Evolutionary conservation across 768 basidiomycete genomes (phyloP).

Genomic region (Serendipita indica): DNA sequence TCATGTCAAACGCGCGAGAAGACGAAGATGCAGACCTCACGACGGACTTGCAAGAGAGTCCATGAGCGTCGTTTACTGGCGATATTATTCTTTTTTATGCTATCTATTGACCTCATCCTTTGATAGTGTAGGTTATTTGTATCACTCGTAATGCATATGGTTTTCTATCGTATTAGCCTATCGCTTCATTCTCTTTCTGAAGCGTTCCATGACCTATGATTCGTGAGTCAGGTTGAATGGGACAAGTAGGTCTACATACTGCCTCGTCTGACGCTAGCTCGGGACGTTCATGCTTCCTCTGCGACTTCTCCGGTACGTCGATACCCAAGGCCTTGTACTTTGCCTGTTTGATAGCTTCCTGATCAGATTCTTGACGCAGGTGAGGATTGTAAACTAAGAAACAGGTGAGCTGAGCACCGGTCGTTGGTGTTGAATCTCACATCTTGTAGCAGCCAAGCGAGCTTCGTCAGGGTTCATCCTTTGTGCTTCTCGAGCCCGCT

Average conservation of each 20-base stretch:
- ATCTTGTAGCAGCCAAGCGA: constrained; percentile 74
- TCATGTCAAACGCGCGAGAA: not conserved
- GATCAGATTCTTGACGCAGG: constrained; percentile 69
- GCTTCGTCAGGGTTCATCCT: constrained; percentile 50
- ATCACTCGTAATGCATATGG: not conserved
- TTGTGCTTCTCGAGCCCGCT: constrained; percentile 33
- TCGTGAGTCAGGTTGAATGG: constrained; percentile 8
- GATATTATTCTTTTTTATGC: not conserved
- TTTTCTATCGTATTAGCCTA: not conserved
- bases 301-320: constrained; percentile 32
- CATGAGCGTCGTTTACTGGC: not conserved
- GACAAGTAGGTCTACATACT: constrained; percentile 32
- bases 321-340: constrained; percentile 77
- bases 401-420: constrained; percentile 11
- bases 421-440: constrained; percentile 31
- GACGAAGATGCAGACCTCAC: constrained; percentile 1
- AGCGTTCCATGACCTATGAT: constrained; percentile 78
- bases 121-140: not conserved
- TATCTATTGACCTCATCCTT: not conserved
- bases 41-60: constrained; percentile 4
- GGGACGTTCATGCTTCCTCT: constrained; percentile 24
- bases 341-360: constrained; percentile 59
- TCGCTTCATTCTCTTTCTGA: constrained; percentile 76
- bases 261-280: constrained; percentile 87
- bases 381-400: constrained; percentile 69